phyloP scores from a whole-genome alignment of 139 green algal species.

The Closterium sp. region DNA sequence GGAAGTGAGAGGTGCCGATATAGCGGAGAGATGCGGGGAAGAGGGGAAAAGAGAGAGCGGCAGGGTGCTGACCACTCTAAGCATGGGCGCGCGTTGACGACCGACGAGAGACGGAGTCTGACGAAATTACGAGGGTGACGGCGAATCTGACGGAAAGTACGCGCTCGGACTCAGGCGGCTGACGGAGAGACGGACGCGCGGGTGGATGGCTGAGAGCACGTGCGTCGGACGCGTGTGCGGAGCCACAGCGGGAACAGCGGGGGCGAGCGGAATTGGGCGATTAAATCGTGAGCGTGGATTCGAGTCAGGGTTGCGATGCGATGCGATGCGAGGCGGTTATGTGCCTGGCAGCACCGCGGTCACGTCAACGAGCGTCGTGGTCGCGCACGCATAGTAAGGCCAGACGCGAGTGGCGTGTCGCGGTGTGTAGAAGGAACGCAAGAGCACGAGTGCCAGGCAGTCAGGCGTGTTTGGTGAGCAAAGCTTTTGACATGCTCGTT shows the following conservation, averaged over 20 bases:
- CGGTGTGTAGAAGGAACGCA: too few relatives aligned
- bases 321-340: not conserved
- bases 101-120: not conserved
- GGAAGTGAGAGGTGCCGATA: not conserved
- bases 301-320: too few relatives aligned
- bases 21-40: not conserved
- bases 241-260: not conserved
- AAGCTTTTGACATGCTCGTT: not conserved
- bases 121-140: not conserved
- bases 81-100: not conserved
- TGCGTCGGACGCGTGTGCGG: not conserved
- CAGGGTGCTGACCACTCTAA: not conserved
- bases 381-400: not conserved
- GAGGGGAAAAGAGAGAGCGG: not conserved
- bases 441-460: too few relatives aligned
- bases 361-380: not conserved
- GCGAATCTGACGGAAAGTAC: not conserved
- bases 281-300: not conserved
- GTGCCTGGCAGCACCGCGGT: not conserved
- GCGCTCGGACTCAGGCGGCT: not conserved
- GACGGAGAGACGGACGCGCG: not conserved
- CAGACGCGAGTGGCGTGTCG: not conserved
- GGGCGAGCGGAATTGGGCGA: not conserved
- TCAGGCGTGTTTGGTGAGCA: not conserved
- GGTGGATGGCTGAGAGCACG: not conserved